Evolutionary conservation across 129 eudicot genomes (phyloP).

Genomic region (Artemisia tridentata): DNA sequence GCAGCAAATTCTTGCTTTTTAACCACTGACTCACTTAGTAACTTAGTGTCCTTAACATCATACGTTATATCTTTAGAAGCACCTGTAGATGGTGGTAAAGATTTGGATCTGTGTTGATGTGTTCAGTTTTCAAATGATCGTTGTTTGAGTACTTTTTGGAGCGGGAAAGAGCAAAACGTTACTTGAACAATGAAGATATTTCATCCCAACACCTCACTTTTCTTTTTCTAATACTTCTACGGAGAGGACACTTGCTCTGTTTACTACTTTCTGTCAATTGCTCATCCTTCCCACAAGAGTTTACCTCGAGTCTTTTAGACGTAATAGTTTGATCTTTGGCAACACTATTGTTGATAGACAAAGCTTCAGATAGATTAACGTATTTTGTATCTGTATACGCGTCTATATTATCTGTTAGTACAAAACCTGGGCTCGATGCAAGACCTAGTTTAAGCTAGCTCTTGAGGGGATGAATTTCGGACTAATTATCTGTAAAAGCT

Average conservation of each 20-base stretch:
- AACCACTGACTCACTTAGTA: not conserved
- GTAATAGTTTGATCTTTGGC: conserved; percentile 23
- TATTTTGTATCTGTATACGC: conserved; percentile 1
- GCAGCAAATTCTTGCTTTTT: conserved; percentile 20
- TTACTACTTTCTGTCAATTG: conserved; percentile 16
- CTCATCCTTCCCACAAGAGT: conserved; percentile 24
- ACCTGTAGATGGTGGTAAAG: conserved; percentile 16
- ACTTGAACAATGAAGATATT: conserved; percentile 33
- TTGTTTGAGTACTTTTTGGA: conserved; percentile 23
- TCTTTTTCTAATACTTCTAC: conserved; percentile 64
- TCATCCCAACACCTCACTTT: conserved; percentile 54
- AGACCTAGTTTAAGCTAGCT: no score
- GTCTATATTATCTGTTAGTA: no score
- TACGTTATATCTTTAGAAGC: conserved; percentile 19
- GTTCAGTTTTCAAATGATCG: conserved; percentile 18
- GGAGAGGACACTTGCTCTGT: conserved; percentile 29
- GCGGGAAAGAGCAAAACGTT: conserved; percentile 18
- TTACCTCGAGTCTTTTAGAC: conserved; percentile 11
- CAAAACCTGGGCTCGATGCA: no score
- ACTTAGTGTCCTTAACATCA: not conserved
- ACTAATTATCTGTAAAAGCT: no score
- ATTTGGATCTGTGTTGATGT: conserved; percentile 22
- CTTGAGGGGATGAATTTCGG: no score
- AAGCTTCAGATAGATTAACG: conserved; percentile 6
- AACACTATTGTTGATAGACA: conserved; percentile 8